phyloP scores from a whole-genome alignment of 345 rosid genomes.

The Microthlaspi erraticum region DNA sequence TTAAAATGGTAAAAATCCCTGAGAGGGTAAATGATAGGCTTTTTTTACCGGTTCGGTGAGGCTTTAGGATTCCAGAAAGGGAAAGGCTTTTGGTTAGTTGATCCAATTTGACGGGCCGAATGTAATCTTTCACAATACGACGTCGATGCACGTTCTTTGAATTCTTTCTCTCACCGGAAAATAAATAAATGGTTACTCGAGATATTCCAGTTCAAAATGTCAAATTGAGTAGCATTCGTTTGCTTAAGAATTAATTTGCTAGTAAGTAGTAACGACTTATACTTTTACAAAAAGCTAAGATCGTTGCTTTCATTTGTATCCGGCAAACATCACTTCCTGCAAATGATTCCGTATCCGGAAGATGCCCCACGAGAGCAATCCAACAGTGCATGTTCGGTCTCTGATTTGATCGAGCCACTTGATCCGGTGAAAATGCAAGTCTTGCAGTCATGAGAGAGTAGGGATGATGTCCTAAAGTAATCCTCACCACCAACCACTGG shows the following conservation, averaged over 20 bases:
- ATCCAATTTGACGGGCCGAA: conserved; percentile 13
- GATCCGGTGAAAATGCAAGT: conserved; percentile 45
- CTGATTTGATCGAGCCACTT: neutral
- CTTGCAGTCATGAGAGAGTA: conserved; percentile 47
- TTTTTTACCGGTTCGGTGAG: conserved; percentile 13
- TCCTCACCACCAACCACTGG: conserved; percentile 59
- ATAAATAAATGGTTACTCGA: conserved; percentile 14
- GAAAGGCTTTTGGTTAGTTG: conserved; percentile 11
- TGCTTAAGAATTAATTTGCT: too few relatives aligned
- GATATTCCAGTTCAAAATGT: too few relatives aligned
- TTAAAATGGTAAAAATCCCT: neutral
- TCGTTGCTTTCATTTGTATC: too few relatives aligned
- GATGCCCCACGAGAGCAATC: conserved; percentile 52
- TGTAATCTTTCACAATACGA: neutral
- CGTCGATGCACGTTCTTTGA: neutral
- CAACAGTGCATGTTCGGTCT: conserved; percentile 38
- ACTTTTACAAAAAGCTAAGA: too few relatives aligned
- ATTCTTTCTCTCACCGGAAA: conserved; percentile 12
- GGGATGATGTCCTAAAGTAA: conserved; percentile 52
- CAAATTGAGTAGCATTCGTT: too few relatives aligned
- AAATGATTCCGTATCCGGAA: conserved; percentile 54
- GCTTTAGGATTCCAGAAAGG: conserved; percentile 18
- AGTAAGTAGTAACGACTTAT: too few relatives aligned
- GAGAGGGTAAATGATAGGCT: conserved; percentile 9
- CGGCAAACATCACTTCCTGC: conserved; percentile 47